These are phyloP conservation scores for Cornus suecica DNA, from an alignment of 148 eudicot genomes.

Conservation along the genomic window DNA sequence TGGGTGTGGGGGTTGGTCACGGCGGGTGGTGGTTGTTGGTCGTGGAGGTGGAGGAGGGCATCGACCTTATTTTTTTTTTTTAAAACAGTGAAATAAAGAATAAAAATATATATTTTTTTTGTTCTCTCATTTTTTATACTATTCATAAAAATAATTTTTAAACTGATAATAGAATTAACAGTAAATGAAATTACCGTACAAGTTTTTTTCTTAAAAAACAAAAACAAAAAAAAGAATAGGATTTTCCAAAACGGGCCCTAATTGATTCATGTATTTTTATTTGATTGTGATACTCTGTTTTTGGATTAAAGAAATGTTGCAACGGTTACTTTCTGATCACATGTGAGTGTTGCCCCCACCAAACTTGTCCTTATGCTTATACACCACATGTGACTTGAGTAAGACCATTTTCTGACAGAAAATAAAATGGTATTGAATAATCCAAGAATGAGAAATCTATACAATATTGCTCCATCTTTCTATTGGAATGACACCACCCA, in stretches of 20 bases:
- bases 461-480: neutral
- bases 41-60: no score
- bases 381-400: slow-evolving; percentile 17
- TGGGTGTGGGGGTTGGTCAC: no score
- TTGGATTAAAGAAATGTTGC: neutral
- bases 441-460: neutral
- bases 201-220: neutral
- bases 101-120: no score
- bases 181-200: no score
- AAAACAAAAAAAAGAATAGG: neutral
- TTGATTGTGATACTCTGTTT: neutral
- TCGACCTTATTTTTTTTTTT: no score
- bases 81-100: no score
- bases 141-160: no score
- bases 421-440: neutral
- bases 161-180: no score
- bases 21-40: no score
- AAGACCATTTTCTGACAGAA: neutral
- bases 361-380: slow-evolving; percentile 9
- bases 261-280: no score
- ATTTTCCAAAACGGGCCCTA: no score
- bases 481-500: neutral
- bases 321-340: slow-evolving; percentile 7
- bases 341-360: slow-evolving; percentile 20
- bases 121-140: no score